Conservation (phyloP, 1,284 basidiomycete species). For the Farysia itapuensis region DNA sequence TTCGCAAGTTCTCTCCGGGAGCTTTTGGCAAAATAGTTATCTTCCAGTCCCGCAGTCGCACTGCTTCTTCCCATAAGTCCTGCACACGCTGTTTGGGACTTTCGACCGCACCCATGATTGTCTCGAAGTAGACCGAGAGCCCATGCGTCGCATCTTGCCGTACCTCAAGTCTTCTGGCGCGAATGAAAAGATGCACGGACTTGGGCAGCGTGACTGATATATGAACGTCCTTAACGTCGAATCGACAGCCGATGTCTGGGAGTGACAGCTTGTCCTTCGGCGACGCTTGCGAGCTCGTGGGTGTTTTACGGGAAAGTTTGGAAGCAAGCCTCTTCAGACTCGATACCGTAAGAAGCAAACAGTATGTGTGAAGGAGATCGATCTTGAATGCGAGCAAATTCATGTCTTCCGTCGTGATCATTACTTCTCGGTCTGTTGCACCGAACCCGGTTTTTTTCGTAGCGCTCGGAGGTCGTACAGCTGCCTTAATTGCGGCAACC, state of each 20-base stretch:
- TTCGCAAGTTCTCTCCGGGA: conserved; percentile 9
- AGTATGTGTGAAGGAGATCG: conserved; percentile 75
- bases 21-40: conserved; percentile 52
- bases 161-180: conserved; percentile 50
- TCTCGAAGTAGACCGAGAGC: conserved; percentile 56
- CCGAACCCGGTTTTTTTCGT: conserved; percentile 33
- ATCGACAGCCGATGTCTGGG: conserved; percentile 18
- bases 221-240: conserved; percentile 49
- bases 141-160: conserved; percentile 35
- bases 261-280: conserved; percentile 2
- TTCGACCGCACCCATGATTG: conserved; percentile 62
- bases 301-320: conserved; percentile 36
- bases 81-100: conserved; percentile 33
- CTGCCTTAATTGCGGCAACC: conserved; percentile 46
- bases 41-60: conserved; percentile 68
- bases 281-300: not conserved
- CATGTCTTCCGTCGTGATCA: conserved; percentile 62
- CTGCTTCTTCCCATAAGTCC: conserved; percentile 77
- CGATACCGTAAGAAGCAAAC: conserved; percentile 69
- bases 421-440: conserved; percentile 61
- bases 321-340: conserved; percentile 64
- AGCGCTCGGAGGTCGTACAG: conserved; percentile 23
- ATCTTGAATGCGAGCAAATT: conserved; percentile 64
- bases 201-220: conserved; percentile 55
- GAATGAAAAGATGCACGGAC: conserved; percentile 46